These are phyloP conservation scores for Coccomyxa sp. DNA, from an alignment of 139 green algal genomes.

Conservation along the genomic window DNA sequence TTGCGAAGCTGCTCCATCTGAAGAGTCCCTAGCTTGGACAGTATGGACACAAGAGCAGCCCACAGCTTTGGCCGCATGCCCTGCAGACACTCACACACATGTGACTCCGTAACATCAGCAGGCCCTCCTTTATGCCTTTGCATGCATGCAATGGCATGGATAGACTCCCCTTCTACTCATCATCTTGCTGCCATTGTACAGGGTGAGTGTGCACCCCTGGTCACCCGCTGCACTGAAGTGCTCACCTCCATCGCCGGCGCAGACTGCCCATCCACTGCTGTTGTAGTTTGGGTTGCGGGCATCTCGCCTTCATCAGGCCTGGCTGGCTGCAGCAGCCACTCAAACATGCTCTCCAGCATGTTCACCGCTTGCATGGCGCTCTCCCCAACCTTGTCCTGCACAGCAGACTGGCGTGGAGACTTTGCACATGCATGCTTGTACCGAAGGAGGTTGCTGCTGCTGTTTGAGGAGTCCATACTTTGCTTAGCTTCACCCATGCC, in stretches of 20 bases:
- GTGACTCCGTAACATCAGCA: not conserved
- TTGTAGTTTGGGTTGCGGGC: too few species aligned
- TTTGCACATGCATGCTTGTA: too few species aligned
- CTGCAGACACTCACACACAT: not conserved
- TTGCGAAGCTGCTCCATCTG: slow-evolving; percentile 47
- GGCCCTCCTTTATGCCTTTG: not conserved
- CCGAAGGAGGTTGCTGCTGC: too few species aligned
- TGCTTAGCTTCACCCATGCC: not conserved
- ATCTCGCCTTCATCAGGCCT: not conserved
- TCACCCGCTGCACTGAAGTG: slow-evolving; percentile 1
- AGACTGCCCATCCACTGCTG: not conserved
- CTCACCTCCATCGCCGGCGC: not conserved
- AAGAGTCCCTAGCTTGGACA: slow-evolving; percentile 44
- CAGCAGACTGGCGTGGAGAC: too few species aligned
- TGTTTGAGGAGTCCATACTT: not conserved
- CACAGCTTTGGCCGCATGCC: slow-evolving; percentile 53
- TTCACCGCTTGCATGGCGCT: slow-evolving; percentile 40
- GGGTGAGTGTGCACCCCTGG: not conserved
- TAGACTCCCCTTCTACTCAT: not conserved
- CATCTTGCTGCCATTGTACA: not conserved
- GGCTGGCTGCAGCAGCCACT: slow-evolving; percentile 43
- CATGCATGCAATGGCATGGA: not conserved
- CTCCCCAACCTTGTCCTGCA: slow-evolving; percentile 25
- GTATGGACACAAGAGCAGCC: slow-evolving; percentile 40
- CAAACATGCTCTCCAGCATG: slow-evolving; percentile 43